phyloP scores from a whole-genome alignment of 768 basidiomycete genomes.

The Crepidotus variabilis region DNA sequence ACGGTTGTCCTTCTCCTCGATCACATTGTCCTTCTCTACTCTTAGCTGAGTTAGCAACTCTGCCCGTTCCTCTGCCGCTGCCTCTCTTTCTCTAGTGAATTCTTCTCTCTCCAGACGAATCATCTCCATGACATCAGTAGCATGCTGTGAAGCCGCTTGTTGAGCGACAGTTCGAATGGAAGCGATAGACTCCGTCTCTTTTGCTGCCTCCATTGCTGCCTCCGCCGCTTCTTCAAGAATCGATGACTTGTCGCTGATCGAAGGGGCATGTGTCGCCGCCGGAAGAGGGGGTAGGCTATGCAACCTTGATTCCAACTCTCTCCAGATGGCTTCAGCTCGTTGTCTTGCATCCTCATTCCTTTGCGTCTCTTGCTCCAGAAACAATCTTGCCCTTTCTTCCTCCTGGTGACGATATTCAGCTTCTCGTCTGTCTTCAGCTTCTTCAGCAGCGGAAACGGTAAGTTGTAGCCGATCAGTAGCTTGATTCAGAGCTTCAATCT shows the following conservation, averaged over 20 bases:
- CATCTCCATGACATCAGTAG: conserved; percentile 54
- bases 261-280: conserved; percentile 11
- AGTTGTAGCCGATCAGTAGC: conserved; percentile 48
- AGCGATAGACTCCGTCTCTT: conserved; percentile 34
- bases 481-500: conserved; percentile 53
- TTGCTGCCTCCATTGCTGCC: conserved; percentile 23
- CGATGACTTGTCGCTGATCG: neutral
- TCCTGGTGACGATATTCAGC: conserved; percentile 61
- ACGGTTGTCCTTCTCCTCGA: conserved; percentile 50
- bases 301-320: conserved; percentile 35
- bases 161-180: conserved; percentile 38
- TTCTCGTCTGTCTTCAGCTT: conserved; percentile 64
- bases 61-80: conserved; percentile 50
- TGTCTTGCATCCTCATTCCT: conserved; percentile 54
- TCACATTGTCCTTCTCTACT: conserved; percentile 46
- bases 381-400: conserved; percentile 45
- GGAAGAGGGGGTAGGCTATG: conserved; percentile 25
- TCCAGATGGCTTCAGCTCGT: conserved; percentile 43
- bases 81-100: conserved; percentile 50
- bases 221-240: conserved; percentile 2
- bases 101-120: conserved; percentile 60
- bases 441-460: conserved; percentile 44
- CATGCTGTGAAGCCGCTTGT: conserved; percentile 54
- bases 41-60: conserved; percentile 36
- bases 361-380: conserved; percentile 54